phyloP scores from a whole-genome alignment of 768 basidiomycete species.

The Auriscalpium orientale region DNA sequence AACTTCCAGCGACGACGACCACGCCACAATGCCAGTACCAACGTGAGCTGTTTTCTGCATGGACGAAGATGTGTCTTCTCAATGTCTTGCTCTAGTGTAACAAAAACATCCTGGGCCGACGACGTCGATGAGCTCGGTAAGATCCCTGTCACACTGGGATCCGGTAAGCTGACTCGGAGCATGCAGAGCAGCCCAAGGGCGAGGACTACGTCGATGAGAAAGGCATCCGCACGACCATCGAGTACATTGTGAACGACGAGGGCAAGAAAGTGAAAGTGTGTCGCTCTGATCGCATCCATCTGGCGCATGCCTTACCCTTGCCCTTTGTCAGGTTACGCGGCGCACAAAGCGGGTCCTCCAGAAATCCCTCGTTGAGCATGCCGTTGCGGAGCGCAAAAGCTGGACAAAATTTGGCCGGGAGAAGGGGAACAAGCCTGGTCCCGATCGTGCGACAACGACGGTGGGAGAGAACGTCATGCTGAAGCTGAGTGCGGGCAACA shows the following conservation, averaged over 20 bases:
- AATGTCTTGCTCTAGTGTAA: conserved; percentile 19
- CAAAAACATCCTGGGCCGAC: conserved; percentile 33
- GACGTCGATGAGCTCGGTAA: conserved; percentile 30
- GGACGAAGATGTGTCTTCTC: not conserved
- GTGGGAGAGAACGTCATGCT: conserved; percentile 70
- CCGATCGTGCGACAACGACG: conserved; percentile 89
- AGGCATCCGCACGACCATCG: conserved; percentile 79
- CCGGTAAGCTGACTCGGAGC: not conserved
- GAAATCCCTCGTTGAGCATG: conserved; percentile 89
- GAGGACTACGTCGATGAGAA: conserved; percentile 78
- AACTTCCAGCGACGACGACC: not conserved
- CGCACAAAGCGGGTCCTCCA: conserved; percentile 81
- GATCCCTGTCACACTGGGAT: not conserved
- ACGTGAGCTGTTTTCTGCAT: not conserved
- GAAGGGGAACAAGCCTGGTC: conserved; percentile 78
- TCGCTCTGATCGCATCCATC: not conserved
- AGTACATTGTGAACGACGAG: conserved; percentile 81
- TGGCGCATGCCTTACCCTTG: not conserved
- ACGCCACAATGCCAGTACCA: not conserved
- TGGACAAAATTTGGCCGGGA: conserved; percentile 95
- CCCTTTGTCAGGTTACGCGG: conserved; percentile 60
- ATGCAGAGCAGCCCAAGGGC: conserved; percentile 34
- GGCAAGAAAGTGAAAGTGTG: conserved; percentile 91
- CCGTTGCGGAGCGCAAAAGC: conserved; percentile 86
- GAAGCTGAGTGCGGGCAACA: conserved; percentile 48